Base-by-base conservation (phyloP, 2,329 filamentous ascomycete genomes). In the Fusarium sp. region DNA sequence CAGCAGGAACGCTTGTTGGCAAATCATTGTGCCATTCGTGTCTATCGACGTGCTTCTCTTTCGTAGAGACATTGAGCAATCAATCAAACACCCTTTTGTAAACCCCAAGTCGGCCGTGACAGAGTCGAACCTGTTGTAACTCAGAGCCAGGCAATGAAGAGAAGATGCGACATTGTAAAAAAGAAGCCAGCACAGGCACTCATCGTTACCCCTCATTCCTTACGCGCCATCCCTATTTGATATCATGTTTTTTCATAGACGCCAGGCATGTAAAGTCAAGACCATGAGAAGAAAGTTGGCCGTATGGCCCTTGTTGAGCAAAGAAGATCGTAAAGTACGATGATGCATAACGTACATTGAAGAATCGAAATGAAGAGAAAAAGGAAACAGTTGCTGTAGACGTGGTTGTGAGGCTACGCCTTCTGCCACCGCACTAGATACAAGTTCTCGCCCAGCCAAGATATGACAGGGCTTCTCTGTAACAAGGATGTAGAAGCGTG, bases 301-400 rank as follows among this genome's bases (percentile, higher is more conserved):
- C 72, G 63, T 64, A 55, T 55, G 70, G 70, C 62, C 70, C 69
- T 65, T 69, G 62, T 72, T 65, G 58, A 67, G 60, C 56, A 70
- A 74, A 74, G 74, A 77, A 75, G 69, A 76, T 79, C 74, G 76
- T 76, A 69, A 75, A 72, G 71, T 78, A 76, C 72, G 76, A 61
- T 70, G 61, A 73, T 67, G 69, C 75, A 74, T 76, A 79, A 78
- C 72, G 72, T 80, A 79, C 77, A 80, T 69, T 63, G 70, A 78
- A 52, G 75, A 79, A 79, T 74, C 65, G 74, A 77, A 79, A 74
- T 72, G 68, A 65, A 69, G 45, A 71, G 60, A 67, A 58, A 69
- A 67, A 60, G 52, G 37, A 64, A 71, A 62, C 63, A 50, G 50
- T 57, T 62, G 58, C 57, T 62, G 71, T 59, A 61, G 65, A 68